These are phyloP conservation scores for Argentina anserina DNA, from an alignment of 306 rosid species.

Conservation along the genomic window DNA sequence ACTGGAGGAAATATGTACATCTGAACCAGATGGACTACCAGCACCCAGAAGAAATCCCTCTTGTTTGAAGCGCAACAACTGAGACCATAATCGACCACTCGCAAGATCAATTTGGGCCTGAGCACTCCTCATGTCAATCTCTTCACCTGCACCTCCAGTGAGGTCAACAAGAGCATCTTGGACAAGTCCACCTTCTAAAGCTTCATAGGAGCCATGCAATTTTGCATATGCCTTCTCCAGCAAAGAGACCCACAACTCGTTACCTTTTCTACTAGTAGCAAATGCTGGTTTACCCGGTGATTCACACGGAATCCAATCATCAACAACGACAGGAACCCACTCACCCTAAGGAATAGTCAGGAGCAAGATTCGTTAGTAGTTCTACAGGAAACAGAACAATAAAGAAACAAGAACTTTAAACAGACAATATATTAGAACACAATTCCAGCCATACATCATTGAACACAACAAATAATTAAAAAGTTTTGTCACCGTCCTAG, in stretches of 20 bases:
- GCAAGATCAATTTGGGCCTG: constrained; percentile 99
- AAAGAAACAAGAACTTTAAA: neutral
- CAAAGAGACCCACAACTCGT: constrained; percentile 96
- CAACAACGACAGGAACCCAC: constrained; percentile 99
- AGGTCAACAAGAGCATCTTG: constrained; percentile 99
- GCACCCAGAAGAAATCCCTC: constrained; percentile 97
- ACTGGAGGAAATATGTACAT: constrained; percentile 91
- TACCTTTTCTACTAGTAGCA: constrained; percentile 88
- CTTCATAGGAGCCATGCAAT: constrained; percentile 98
- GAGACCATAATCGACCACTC: constrained; percentile 98
- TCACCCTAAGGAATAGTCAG: constrained; percentile 63
- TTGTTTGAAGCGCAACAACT: constrained; percentile 90
- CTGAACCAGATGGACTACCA: constrained; percentile 99
- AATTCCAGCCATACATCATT: neutral
- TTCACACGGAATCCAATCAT: constrained; percentile 99
- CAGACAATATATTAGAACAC: neutral
- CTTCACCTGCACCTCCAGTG: constrained; percentile 99
- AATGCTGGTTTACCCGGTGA: constrained; percentile 93
- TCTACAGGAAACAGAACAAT: neutral
- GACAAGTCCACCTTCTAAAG: constrained; percentile 98
- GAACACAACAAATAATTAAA: neutral
- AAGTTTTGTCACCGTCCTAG: neutral
- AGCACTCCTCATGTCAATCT: constrained; percentile 92
- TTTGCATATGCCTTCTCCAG: constrained; percentile 99
- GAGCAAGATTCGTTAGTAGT: constrained; percentile 18